A percentile compares a stretch with the other conserved stretches of the same genome.
These are phyloP conservation scores for Monotropa hypopitys DNA, from an alignment of 179 eudicot species.

Conservation along the genomic window DNA sequence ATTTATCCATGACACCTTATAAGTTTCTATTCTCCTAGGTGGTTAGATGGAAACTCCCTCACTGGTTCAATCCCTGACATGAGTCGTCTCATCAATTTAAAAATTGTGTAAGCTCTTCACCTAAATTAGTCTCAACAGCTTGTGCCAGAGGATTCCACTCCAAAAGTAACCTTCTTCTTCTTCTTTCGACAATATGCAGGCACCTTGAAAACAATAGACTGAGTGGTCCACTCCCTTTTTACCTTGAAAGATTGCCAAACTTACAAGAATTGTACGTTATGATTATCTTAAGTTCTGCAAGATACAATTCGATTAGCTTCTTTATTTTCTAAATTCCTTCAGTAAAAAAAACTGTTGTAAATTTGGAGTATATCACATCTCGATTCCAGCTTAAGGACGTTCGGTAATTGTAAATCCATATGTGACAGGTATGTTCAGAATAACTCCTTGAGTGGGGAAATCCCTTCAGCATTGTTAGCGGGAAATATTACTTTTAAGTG, in stretches of 20 bases:
- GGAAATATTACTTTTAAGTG: conserved; percentile 54
- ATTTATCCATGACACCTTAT: neutral
- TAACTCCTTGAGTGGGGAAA: conserved; percentile 67
- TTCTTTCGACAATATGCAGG: conserved; percentile 34
- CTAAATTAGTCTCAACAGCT: conserved; percentile 5
- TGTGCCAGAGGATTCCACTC: neutral
- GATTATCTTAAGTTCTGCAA: neutral
- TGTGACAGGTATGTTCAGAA: conserved; percentile 74
- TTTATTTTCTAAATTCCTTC: neutral
- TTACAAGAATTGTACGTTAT: conserved; percentile 67
- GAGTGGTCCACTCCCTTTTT: conserved; percentile 67
- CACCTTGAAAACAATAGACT: conserved; percentile 84
- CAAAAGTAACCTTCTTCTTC: neutral
- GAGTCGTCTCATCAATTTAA: conserved; percentile 53
- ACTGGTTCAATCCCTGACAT: conserved; percentile 74
- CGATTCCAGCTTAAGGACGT: neutral
- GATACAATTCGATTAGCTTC: neutral
- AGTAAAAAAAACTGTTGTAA: neutral
- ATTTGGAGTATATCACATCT: neutral
- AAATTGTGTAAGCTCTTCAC: conserved; percentile 51
- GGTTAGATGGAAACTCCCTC: conserved; percentile 73
- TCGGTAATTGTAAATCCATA: neutral
- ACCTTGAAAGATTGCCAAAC: conserved; percentile 62
- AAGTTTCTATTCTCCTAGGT: conserved; percentile 30
- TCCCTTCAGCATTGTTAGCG: conserved; percentile 48